Evolutionary conservation across 805 yeast species (phyloP).

Genomic region (Candida michaelii): DNA sequence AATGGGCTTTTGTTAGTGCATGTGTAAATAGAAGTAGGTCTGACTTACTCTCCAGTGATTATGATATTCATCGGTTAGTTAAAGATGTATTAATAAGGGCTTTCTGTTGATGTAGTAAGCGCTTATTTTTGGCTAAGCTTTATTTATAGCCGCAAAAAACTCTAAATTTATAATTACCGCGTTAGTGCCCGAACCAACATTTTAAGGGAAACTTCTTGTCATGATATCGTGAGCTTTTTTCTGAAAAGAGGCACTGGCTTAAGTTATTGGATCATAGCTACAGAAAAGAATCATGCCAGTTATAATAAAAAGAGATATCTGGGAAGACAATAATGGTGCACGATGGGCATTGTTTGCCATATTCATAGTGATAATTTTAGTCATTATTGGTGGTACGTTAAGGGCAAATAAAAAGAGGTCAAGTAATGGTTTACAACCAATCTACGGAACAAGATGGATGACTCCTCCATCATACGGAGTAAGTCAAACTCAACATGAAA

Average conservation of each 20-base stretch:
- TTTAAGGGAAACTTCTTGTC: background rate
- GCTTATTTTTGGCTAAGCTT: too few relatives aligned
- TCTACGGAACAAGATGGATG: conserved; percentile 80
- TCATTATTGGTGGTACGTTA: conserved; percentile 51
- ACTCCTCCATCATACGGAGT: conserved; percentile 79
- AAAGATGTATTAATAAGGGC: too few relatives aligned
- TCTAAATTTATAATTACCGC: too few relatives aligned
- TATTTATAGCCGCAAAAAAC: too few relatives aligned
- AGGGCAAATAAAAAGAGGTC: conserved; percentile 55
- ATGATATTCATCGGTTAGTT: background rate
- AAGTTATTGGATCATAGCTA: background rate
- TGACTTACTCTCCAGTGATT: conserved; percentile 2
- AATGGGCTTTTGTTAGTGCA: conserved; percentile 1
- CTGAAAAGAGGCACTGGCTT: conserved; percentile 5
- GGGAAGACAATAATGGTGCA: conserved; percentile 32
- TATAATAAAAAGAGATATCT: conserved; percentile 14
- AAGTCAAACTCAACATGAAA: conserved; percentile 58
- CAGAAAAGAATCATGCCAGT: background rate
- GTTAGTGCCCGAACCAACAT: too few relatives aligned
- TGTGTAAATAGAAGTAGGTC: background rate
- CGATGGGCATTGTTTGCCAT: conserved; percentile 69
- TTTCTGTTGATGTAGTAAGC: too few relatives aligned
- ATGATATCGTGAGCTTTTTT: background rate
- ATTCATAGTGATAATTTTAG: conserved; percentile 47
- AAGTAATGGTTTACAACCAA: conserved; percentile 53